Percentiles rank a stretch among this genome's conserved stretches.
phyloP scores from a whole-genome alignment of 164 flowering plant genomes.

The Aristolochia californica region DNA sequence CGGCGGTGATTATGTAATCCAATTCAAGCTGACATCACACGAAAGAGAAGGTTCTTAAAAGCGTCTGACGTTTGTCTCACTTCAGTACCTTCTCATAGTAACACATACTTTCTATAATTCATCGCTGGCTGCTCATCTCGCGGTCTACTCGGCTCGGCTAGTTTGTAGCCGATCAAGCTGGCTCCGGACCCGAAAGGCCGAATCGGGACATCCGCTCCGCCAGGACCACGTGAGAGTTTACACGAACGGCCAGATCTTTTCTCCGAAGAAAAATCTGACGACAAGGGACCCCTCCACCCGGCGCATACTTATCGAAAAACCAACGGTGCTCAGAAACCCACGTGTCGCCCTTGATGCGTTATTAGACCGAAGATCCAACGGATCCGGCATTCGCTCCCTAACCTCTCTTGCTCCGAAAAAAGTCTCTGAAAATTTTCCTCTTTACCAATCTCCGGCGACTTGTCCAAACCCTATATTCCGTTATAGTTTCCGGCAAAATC shows the following conservation, averaged over 20 bases:
- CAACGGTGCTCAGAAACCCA: slow-evolving; percentile 24
- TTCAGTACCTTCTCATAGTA: background rate
- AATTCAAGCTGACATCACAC: background rate
- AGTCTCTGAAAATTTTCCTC: background rate
- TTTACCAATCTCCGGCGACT: background rate
- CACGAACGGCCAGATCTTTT: slow-evolving; percentile 9
- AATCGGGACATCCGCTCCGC: too few species aligned
- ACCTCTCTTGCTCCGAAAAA: slow-evolving; percentile 3
- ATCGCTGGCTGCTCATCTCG: background rate
- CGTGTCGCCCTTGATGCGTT: slow-evolving; percentile 31
- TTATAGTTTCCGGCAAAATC: too few species aligned
- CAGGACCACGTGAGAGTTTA: background rate
- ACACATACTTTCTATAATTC: background rate
- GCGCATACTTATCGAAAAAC: slow-evolving; percentile 34
- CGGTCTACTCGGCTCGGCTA: background rate
- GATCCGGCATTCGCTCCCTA: slow-evolving; percentile 22
- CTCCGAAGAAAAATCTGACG: slow-evolving; percentile 10
- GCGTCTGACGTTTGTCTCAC: background rate
- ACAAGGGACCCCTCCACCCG: slow-evolving; percentile 5
- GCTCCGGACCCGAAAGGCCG: too few species aligned
- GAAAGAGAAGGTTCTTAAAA: background rate
- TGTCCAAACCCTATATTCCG: too few species aligned
- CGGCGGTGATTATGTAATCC: too few species aligned
- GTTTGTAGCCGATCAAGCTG: too few species aligned
- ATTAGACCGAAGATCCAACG: slow-evolving; percentile 36